Evolutionary conservation across 2,329 filamentous ascomycete species (phyloP), one percentile per base, ranked within the genome.

Genomic region (Ophiostoma novo-ulmi): DNA sequence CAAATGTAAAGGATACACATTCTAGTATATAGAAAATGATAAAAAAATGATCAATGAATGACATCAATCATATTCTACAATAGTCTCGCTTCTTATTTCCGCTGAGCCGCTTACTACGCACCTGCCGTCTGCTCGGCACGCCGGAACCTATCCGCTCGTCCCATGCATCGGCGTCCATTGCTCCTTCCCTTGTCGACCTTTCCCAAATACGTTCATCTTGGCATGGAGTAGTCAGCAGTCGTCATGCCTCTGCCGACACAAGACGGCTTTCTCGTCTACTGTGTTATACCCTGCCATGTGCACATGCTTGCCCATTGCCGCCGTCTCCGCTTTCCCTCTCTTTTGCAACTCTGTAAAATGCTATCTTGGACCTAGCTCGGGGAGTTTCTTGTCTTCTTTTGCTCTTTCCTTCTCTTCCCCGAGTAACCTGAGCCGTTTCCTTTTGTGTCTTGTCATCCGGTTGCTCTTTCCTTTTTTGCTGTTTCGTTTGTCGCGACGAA

Each of bases 81-180:
- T 1, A 14, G 44, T 20, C 44, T 48, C 44, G 17, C 44, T 48
- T 20, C 14, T n/a, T 17, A 48, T 11, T n/a, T 20, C 44, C 44
- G 20, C 14, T 48, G 44, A 48, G 44, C 44, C 41, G 41, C 41
- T 17, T 48, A 48, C 44, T 48, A 48, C 58, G 58, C 58, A 22
- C 58, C 58, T 63, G 10, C 58, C 55, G 55, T 61, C 58, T 63
- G 5, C 38, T 48, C 58, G 58, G 58, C 58, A 35, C 26, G 13
- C 26, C 58, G 58, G 58, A 63, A 63, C 55, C n/a, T 31, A 61
- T 31, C 55, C 55, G 58, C 58, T 63, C 58, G 26, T 63, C 58
- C 22, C 22, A 63, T 61, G 55, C 26, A 63, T 63, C 58, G 58
- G 11, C 58, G 26, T 63, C 58, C 58, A 31, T 63, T 63, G 58